A percentile compares a stretch with the other conserved stretches of the same genome.
These are phyloP conservation scores for Sclerotiophoma versabilis DNA, from an alignment of 2,329 filamentous ascomycete species.

Conservation along the genomic window DNA sequence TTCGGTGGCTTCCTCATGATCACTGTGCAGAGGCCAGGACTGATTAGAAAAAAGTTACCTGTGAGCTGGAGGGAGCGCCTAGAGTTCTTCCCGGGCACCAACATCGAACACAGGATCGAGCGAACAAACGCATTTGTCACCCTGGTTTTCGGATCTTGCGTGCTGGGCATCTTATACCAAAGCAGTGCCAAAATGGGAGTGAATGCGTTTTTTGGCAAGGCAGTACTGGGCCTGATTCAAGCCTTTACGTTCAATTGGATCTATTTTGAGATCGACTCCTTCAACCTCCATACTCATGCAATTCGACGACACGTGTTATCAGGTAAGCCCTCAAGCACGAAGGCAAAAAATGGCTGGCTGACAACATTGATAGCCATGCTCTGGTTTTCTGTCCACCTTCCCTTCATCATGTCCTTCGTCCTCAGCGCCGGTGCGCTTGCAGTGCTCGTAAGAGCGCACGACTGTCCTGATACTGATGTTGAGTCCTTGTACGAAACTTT, in stretches of 20 bases:
- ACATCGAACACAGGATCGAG: conserved; percentile 72
- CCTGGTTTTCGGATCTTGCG: conserved; percentile 69
- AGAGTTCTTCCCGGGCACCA: conserved; percentile 68
- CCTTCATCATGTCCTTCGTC: conserved; percentile 69
- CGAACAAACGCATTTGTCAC: conserved; percentile 70
- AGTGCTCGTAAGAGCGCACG: conserved; percentile 65
- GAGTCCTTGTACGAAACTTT: conserved; percentile 61
- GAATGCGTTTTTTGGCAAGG: conserved; percentile 68
- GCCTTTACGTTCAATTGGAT: conserved; percentile 69
- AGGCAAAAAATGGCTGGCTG: no score
- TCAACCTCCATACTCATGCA: conserved; percentile 65
- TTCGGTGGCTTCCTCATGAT: conserved; percentile 57
- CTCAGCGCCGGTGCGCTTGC: conserved; percentile 66
- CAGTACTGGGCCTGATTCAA: conserved; percentile 64
- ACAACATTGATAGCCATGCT: conserved; percentile 52
- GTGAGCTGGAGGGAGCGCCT: conserved; percentile 51
- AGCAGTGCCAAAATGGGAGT: conserved; percentile 60
- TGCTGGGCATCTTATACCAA: conserved; percentile 68
- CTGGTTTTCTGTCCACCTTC: conserved; percentile 65
- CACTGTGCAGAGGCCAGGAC: conserved; percentile 38
- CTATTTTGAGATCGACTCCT: conserved; percentile 68
- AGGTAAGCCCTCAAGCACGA: no score
- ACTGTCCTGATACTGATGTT: conserved; percentile 58
- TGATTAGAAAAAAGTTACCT: conserved; percentile 21
- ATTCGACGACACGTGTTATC: conserved; percentile 61